These are phyloP conservation scores for Apiotrichum porosum DNA, from an alignment of 1,284 basidiomycete species.

Conservation along the genomic window DNA sequence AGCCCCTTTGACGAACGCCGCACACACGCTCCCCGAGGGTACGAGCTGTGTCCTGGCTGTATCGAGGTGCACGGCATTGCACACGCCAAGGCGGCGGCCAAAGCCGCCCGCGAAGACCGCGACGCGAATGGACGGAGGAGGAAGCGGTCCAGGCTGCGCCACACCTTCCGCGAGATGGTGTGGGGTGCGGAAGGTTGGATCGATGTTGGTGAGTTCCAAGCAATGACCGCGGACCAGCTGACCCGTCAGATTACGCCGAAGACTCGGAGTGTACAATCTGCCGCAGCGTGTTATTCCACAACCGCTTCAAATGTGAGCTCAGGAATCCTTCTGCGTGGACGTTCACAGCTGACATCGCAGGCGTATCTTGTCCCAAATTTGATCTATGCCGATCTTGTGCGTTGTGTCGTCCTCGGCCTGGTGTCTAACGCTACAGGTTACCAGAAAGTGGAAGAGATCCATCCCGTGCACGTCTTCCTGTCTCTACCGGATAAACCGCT, in stretches of 20 bases:
- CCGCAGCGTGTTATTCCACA: constrained; percentile 56
- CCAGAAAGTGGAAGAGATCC: constrained; percentile 69
- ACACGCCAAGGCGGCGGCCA: constrained; percentile 56
- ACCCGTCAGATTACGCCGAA: constrained; percentile 55
- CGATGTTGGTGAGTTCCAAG: constrained; percentile 64
- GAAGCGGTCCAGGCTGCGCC: constrained; percentile 59
- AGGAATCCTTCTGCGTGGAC: neutral
- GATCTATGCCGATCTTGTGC: constrained; percentile 76
- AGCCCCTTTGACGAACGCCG: constrained; percentile 1
- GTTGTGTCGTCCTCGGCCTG: neutral
- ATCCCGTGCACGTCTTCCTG: constrained; percentile 79
- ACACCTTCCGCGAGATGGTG: constrained; percentile 76
- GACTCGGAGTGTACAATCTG: constrained; percentile 72
- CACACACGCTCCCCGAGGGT: constrained; percentile 54
- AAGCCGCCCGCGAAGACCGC: constrained; percentile 34
- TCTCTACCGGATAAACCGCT: constrained; percentile 58
- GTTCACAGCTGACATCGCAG: constrained; percentile 31
- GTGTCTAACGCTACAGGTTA: constrained; percentile 17
- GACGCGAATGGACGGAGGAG: constrained; percentile 49
- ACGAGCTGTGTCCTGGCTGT: constrained; percentile 75
- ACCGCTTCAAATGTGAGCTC: constrained; percentile 69
- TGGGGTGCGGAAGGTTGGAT: constrained; percentile 78
- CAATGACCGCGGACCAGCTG: neutral
- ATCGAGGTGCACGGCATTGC: constrained; percentile 68
- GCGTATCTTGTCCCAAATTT: constrained; percentile 67